Evolutionary conservation across 208 protist species (phyloP), one percentile per base, ranked within the genome.

Genomic region (Trichomonas tenax): DNA sequence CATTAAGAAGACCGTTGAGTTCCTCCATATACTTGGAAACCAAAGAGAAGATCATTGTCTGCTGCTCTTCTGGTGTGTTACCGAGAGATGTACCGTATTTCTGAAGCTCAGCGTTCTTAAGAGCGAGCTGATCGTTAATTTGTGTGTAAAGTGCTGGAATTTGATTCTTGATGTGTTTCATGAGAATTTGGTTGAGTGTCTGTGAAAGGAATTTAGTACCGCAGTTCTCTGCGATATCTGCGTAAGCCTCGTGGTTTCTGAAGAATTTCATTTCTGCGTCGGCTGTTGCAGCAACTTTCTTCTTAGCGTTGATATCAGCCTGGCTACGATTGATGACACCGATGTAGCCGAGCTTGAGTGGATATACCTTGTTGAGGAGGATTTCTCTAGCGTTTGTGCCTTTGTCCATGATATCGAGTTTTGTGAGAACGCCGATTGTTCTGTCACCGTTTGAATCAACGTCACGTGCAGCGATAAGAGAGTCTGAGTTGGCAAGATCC

Each of bases 401-500:
- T 89, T 63, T 38, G 41, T 95, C 89, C 89, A 95, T 95, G 46
- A 95, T 51, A 72, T 95, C 89, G 11, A 95, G 40, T 41, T 95
- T 95, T 51, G 89, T 95, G 14, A 95, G n/a, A 38, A 95, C 89
- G n/a, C 89, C 89, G 15, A 95, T 81, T 72, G 89, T 95, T 38
- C 89, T 8, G 23, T 95, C 34, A 81, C 89, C 89, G 44, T 95
- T n/a, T 38, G 89, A 46, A 63, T 95, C 89, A 4, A 95, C 98
- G 90, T 99, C 97, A 88, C 98, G 97, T 0, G 99, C 99, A 4
- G 99, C 86, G 38, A 99, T 98, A 8, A 99, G 97, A n/a, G 99
- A 99, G 97, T 99, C 99, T 63, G 98, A 99, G 96, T 98, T 99
- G 6, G 99, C 99, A 10, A 99, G 97, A 98, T 99, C 99, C 58